These are phyloP conservation scores for Viridothelium virens DNA, from an alignment of 495 filamentous ascomycete species.

Conservation along the genomic window DNA sequence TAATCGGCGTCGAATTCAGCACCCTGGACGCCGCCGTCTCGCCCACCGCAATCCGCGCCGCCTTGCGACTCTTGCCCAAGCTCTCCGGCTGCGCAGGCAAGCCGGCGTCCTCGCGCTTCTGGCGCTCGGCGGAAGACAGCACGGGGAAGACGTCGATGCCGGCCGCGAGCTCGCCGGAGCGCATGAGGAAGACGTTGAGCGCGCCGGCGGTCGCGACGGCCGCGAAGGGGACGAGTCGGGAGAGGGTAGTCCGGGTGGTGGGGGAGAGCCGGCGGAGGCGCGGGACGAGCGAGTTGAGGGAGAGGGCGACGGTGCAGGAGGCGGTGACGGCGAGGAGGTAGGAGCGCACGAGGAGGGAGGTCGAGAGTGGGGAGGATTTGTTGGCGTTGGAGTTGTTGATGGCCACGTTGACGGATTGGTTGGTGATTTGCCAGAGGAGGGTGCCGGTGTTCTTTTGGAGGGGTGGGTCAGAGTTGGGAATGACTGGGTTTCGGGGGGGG, in stretches of 20 bases:
- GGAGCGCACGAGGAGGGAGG: slow-evolving; percentile 71
- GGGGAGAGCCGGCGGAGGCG: slow-evolving; percentile 71
- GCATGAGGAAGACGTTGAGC: slow-evolving; percentile 96
- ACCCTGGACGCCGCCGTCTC: slow-evolving; percentile 88
- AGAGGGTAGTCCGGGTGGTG: slow-evolving; percentile 61
- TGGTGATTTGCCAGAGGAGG: slow-evolving; percentile 88
- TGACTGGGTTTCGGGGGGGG: background rate
- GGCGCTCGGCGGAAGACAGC: slow-evolving; percentile 46
- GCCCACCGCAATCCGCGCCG: slow-evolving; percentile 77
- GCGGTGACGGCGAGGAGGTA: slow-evolving; percentile 89
- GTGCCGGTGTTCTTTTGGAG: slow-evolving; percentile 68
- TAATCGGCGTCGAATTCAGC: slow-evolving; percentile 89
- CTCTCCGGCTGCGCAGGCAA: slow-evolving; percentile 47
- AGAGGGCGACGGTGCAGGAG: slow-evolving; percentile 84
- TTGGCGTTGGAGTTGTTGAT: slow-evolving; percentile 97
- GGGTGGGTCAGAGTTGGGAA: slow-evolving; percentile 10
- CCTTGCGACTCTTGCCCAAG: slow-evolving; percentile 77
- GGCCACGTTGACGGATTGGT: slow-evolving; percentile 95
- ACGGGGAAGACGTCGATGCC: slow-evolving; percentile 94
- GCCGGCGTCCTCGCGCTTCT: slow-evolving; percentile 47
- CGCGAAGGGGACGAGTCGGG: slow-evolving; percentile 85
- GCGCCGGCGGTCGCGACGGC: slow-evolving; percentile 85
- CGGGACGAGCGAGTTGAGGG: slow-evolving; percentile 83
- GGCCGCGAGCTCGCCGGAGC: slow-evolving; percentile 82
- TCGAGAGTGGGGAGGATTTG: slow-evolving; percentile 81